Evolutionary conservation across 225 moss, liverwort and hornwort species (phyloP), one percentile per base, ranked within the genome.

Genomic region (Straminergon stramineum): DNA sequence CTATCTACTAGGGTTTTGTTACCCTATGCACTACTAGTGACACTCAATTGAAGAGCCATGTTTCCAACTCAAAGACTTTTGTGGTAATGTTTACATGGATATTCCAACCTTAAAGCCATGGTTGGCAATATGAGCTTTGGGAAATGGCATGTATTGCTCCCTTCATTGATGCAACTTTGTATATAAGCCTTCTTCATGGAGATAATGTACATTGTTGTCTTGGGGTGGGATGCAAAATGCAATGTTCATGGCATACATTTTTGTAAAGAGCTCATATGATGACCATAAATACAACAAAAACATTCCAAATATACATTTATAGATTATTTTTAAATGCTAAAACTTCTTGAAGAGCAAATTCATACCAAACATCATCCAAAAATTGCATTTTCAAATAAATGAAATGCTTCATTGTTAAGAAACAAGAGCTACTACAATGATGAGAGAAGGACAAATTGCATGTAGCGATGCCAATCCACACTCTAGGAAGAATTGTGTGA

Each of bases 71-170:
- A 39, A 24, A 24, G 8, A 39, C 8, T 39, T 70, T 39, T 4
- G 20, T 1, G 1, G 1, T 66, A 19, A 37, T n/a, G 66, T 69
- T 39, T 39, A 39, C 4, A 14, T 23, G 4, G 70, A 23, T 13
- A 4, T 70, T 24, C 0, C 1, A 1, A 7, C 14, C 5, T 1
- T 13, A 0, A 70, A 67, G 39, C 13, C 4, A 39, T 14, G 1
- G 23, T 13, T 5, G 0, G 3, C 1, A 21, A 0, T 69, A n/a
- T 1, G 0, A 0, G 1, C 17, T n/a, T 22, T 1, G 39, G 9
- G 2, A 0, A 23, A n/a, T 69, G 5, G 23, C 22, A 69, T 69
- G 4, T n/a, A 69, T 23, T n/a, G n/a, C 7, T 69, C 9, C 22
- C 11, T 20, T 69, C 22, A n/a, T 22, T 69, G 13, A 39, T 70